Conservation (phyloP, 345 rosid genomes). For the Gossypium raimondii region DNA sequence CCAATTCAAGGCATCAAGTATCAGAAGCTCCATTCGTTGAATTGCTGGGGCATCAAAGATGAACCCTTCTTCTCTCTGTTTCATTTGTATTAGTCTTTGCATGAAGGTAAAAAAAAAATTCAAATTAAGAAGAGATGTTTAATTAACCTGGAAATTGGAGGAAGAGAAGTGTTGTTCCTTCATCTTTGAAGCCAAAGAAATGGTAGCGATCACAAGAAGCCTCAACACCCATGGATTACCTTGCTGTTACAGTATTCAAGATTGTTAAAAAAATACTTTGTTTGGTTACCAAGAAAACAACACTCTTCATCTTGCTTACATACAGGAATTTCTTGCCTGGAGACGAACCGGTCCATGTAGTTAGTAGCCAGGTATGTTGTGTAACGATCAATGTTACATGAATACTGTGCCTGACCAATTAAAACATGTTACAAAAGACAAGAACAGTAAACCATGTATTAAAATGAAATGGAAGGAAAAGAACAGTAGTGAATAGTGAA, state of each 20-base stretch:
- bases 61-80: slow-evolving; percentile 32
- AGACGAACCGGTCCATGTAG: slow-evolving; percentile 51
- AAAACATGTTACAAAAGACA: not conserved
- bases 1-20: slow-evolving; percentile 60
- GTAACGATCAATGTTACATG: slow-evolving; percentile 31
- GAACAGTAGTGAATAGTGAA: too few species aligned
- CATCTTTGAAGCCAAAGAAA: slow-evolving; percentile 52
- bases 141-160: slow-evolving; percentile 33
- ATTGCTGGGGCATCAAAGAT: slow-evolving; percentile 36
- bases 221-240: slow-evolving; percentile 41
- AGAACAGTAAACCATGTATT: not conserved
- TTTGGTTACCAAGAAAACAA: not conserved
- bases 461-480: too few species aligned
- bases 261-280: not conserved
- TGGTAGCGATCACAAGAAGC: slow-evolving; percentile 36
- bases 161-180: slow-evolving; percentile 25
- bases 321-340: slow-evolving; percentile 39
- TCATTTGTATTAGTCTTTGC: not conserved
- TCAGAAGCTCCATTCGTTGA: slow-evolving; percentile 50
- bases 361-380: slow-evolving; percentile 44
- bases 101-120: not conserved
- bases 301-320: not conserved
- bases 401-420: slow-evolving; percentile 21
- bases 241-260: slow-evolving; percentile 17
- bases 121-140: not conserved